Percentiles rank a stretch among this genome's conserved stretches.
Evolutionary conservation across 1,284 basidiomycete genomes (phyloP).

Genomic region (Wolfiporia cocos): DNA sequence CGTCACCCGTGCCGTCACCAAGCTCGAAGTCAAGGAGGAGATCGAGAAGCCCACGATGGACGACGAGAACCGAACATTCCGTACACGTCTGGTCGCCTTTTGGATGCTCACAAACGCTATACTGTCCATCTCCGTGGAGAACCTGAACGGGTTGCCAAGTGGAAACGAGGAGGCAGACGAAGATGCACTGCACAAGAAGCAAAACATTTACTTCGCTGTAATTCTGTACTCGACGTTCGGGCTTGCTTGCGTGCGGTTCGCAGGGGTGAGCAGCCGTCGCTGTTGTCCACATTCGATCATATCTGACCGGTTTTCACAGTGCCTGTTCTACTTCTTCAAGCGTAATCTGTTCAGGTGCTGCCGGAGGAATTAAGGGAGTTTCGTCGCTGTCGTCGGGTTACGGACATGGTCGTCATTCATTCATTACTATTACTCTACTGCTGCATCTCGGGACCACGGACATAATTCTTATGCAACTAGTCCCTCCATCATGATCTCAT

Average conservation of each 20-base stretch:
- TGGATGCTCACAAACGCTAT: constrained; percentile 86
- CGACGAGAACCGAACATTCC: constrained; percentile 91
- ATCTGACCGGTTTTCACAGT: constrained; percentile 37
- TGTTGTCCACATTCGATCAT: constrained; percentile 7
- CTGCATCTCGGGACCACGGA: constrained; percentile 13
- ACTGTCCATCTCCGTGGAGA: constrained; percentile 80
- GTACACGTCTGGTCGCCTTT: constrained; percentile 78
- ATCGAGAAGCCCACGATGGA: constrained; percentile 85
- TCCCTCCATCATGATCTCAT: constrained; percentile 1
- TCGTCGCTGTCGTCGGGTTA: constrained; percentile 4
- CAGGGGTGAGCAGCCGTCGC: constrained; percentile 54
- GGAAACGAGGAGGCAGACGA: constrained; percentile 37
- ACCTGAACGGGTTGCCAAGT: constrained; percentile 69
- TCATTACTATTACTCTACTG: constrained; percentile 6
- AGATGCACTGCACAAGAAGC: constrained; percentile 45
- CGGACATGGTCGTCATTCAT: constrained; percentile 6
- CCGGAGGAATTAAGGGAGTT: constrained; percentile 52
- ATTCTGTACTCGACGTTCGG: constrained; percentile 90
- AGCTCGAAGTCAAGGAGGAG: constrained; percentile 64
- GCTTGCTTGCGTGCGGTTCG: constrained; percentile 76
- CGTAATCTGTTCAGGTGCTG: constrained; percentile 80
- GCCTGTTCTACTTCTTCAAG: constrained; percentile 77
- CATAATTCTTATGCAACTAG: constrained; percentile 10
- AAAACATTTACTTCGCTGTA: constrained; percentile 77
- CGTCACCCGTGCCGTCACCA: constrained; percentile 87